A percentile compares a stretch with the other conserved stretches of the same genome.
phyloP scores from a whole-genome alignment of 768 basidiomycete species.

The Panaeolus cyanescens region DNA sequence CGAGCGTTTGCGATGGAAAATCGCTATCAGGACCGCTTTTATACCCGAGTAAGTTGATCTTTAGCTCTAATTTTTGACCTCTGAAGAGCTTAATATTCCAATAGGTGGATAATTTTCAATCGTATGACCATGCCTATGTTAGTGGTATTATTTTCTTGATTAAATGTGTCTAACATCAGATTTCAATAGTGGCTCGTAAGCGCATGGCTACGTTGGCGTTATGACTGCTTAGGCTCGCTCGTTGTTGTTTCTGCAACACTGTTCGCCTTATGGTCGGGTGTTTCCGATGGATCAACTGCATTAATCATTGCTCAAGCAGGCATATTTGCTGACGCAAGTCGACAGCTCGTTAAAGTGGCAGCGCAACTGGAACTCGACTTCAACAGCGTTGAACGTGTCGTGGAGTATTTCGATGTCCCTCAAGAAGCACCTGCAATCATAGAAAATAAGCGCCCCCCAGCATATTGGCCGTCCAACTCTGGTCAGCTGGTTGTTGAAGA shows the following conservation, averaged over 20 bases:
- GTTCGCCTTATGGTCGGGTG: constrained; percentile 62
- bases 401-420: constrained; percentile 66
- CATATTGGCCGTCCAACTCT: constrained; percentile 67
- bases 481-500: constrained; percentile 61
- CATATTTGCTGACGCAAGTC: constrained; percentile 67
- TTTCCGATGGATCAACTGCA: constrained; percentile 63
- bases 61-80: not conserved
- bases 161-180: constrained; percentile 16
- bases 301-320: constrained; percentile 74
- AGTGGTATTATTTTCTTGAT: constrained; percentile 22
- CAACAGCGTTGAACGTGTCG: constrained; percentile 73
- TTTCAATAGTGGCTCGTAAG: constrained; percentile 61
- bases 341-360: constrained; percentile 64
- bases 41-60: constrained; percentile 42
- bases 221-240: constrained; percentile 76
- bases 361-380: constrained; percentile 76
- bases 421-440: constrained; percentile 70
- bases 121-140: constrained; percentile 72
- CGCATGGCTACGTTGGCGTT: constrained; percentile 72
- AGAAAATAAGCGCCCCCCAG: constrained; percentile 59
- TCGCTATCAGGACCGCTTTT: constrained; percentile 66
- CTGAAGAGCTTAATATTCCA: not conserved
- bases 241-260: constrained; percentile 70
- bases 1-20: constrained; percentile 74
- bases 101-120: constrained; percentile 66